A percentile compares a stretch with the other conserved stretches of the same genome.
These are phyloP conservation scores for Cercis canadensis DNA, from an alignment of 306 rosid genomes.

Conservation along the genomic window DNA sequence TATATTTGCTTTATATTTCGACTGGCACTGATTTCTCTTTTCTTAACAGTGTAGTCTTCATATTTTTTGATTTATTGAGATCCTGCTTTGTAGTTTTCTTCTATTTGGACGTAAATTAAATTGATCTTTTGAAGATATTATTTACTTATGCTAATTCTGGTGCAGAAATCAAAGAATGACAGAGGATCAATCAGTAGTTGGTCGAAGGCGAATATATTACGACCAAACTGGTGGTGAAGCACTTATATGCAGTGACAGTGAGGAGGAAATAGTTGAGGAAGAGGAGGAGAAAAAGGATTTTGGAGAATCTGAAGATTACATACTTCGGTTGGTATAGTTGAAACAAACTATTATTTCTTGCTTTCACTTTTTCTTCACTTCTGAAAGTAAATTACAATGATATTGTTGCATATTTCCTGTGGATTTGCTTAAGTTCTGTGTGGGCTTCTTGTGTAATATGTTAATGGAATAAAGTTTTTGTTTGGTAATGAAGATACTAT, in stretches of 20 bases:
- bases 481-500: constrained; percentile 21
- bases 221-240: constrained; percentile 99
- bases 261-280: constrained; percentile 88
- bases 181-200: constrained; percentile 96
- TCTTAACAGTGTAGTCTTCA: constrained; percentile 18
- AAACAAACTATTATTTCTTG: constrained; percentile 35
- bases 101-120: constrained; percentile 15
- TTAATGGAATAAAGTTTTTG: constrained; percentile 2
- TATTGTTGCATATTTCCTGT: not conserved
- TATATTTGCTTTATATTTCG: not conserved
- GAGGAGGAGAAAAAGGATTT: constrained; percentile 91
- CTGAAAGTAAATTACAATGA: constrained; percentile 16
- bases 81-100: constrained; percentile 26
- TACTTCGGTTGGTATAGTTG: constrained; percentile 77
- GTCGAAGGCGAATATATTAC: constrained; percentile 97
- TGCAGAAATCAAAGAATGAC: constrained; percentile 99
- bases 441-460: constrained; percentile 17
- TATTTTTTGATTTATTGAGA: constrained; percentile 20
- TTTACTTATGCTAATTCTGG: constrained; percentile 32
- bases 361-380: constrained; percentile 13
- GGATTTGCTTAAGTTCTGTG: not conserved
- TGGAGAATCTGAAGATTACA: constrained; percentile 88
- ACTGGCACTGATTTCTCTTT: not conserved
- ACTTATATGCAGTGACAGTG: constrained; percentile 97
- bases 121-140: constrained; percentile 32